A percentile compares a stretch with the other conserved stretches of the same genome.
Conservation (phyloP, 192 early-diverging fungal genomes). For the Thamnidium elegans region DNA sequence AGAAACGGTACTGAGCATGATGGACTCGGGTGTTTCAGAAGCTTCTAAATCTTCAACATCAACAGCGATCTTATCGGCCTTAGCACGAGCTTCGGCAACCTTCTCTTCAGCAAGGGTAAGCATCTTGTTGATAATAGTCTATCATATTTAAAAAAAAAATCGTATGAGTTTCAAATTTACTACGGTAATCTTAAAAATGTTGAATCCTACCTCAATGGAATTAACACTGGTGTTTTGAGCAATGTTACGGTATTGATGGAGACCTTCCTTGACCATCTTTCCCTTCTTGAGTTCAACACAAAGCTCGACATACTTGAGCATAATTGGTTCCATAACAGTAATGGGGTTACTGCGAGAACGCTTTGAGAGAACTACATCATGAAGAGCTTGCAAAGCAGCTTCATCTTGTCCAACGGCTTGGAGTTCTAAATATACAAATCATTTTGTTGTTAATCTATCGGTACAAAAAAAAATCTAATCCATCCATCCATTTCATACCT, state of each 20-base stretch:
- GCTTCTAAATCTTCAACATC: slow-evolving; percentile 97
- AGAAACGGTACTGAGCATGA: slow-evolving; percentile 93
- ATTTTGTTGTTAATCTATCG: too few species aligned
- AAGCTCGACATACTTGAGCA: slow-evolving; percentile 91
- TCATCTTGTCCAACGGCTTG: slow-evolving; percentile 82
- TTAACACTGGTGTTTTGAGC: slow-evolving; percentile 91
- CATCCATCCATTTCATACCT: slow-evolving; percentile 45
- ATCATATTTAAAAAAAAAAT: slow-evolving; percentile 12
- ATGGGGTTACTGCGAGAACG: slow-evolving; percentile 81
- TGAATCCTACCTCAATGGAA: slow-evolving; percentile 72
- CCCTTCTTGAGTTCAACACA: slow-evolving; percentile 84
- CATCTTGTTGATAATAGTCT: slow-evolving; percentile 84
- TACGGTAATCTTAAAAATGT: neutral
- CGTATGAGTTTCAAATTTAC: neutral
- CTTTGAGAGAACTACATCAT: slow-evolving; percentile 91
- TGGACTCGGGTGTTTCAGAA: slow-evolving; percentile 93
- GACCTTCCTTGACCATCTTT: slow-evolving; percentile 91
- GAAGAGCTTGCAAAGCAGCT: slow-evolving; percentile 81
- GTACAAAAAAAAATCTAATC: too few species aligned
- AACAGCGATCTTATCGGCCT: slow-evolving; percentile 85
- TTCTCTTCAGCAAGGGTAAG: slow-evolving; percentile 84
- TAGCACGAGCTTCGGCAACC: slow-evolving; percentile 86
- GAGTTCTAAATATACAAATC: slow-evolving; percentile 48
- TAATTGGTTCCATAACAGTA: slow-evolving; percentile 83
- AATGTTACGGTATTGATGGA: slow-evolving; percentile 98